Evolutionary conservation across 169 alveolate genomes (phyloP), one percentile per base, ranked within the genome.

Genomic region (Cryptosporidium muris): DNA sequence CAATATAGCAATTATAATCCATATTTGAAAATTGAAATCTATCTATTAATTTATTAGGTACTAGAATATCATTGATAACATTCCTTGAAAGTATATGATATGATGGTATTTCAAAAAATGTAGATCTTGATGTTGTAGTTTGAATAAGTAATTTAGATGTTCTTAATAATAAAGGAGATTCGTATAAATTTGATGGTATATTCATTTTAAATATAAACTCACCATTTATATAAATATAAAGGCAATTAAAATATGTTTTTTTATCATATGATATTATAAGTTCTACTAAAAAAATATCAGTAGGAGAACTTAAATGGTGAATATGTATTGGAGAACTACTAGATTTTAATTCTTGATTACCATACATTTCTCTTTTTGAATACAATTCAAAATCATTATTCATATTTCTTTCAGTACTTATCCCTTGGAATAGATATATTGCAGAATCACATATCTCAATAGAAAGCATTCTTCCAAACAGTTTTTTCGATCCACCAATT

Each of bases 211-310:
- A 40, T 2, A 74, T 37, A 9, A 74, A 43, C 60, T 74, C 85
- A 0, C 85, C 85, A 74, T 74, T 74, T 2, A 74, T 58, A 4
- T 54, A 58, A 36, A 74, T 58, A 5, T 66, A 74, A 11, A 74
- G 25, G 60, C 85, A 74, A 34, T 14, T 74, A n/a, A 58, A 47
- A 37, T 45, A 40, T 6, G 36, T 56, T 51, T 74, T 60, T 2
- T 4, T 9, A 45, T 14, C 68, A 37, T 34, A 12, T 3, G n/a
- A 25, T 25, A 58, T 56, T 25, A 60, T 63, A n/a, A 74, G 43
- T 34, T 74, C 85, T 45, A 74, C 85, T 14, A 74, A n/a, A 45
- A 58, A 74, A 37, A 58, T 68, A 1, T 68, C 85, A 36, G 45
- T 16, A 12, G 43, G 60, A 43, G 53, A 53, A 9, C 34, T 74